Evolutionary conservation across 495 filamentous ascomycete species (phyloP), one percentile per base, ranked within the genome.

Genomic region (Penicillium maclennaniae): DNA sequence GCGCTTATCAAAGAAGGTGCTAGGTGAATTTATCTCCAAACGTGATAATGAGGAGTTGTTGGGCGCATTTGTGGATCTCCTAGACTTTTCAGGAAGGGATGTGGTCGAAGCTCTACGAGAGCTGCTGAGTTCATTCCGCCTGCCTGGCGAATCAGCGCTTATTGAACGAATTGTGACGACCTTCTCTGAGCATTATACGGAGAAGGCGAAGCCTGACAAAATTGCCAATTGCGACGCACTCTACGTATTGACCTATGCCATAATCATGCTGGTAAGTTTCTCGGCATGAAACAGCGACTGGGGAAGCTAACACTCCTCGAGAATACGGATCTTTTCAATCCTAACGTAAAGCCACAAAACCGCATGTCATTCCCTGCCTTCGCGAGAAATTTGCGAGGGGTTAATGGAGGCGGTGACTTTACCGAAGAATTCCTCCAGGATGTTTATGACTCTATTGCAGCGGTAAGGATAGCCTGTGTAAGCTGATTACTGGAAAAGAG

Each of bases 311-410:
- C 31, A 34, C 31, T 12, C 31, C 14, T 34, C 31, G 14, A 34
- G 52, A 95, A 95, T 59, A 93, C 93, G 4, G 93, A 97, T 56
- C 87, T 91, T 56, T 92, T 97, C 65, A 97, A 93, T 63, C 89
- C 91, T 3, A 97, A 95, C 57, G 67, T 97, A 43, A 96, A 95
- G 69, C 67, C 74, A 7, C 71, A 82, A 58, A 84, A 83, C 56
- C 89, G 92, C 31, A 98, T 98, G 93, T 82, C 81, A 4, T 80
- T 79, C 50, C 67, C 73, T 19, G 87, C 91, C 60, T 99, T 99
- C 63, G 77, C 89, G 0, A 85, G 81, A 31, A 97, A 99, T 66
- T 70, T 99, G 7, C 81, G 93, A 47, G 91, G 91, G 3, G 87
- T 95, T 19, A 97, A 99, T 56, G 83, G 74, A 17, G 89, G 88